Base-by-base conservation (phyloP, 306 rosid genomes). In the Herpetospermum pedunculosum region DNA sequence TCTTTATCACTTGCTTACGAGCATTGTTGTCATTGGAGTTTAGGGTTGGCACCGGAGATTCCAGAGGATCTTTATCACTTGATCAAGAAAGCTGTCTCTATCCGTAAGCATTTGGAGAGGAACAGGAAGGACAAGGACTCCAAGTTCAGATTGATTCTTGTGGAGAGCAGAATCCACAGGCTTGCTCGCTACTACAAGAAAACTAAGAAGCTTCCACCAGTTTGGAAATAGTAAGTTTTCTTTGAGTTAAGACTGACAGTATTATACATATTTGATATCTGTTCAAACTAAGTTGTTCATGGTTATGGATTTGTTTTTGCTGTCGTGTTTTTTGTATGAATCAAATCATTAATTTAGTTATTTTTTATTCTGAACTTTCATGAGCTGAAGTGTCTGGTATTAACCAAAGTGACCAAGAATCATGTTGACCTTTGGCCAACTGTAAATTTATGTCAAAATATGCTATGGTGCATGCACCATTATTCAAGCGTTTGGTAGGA, bases 91-190 rank as follows among this genome's bases (percentile, higher is more conserved):
- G 80, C 80, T 8, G 80, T 77, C 6, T 77, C 80, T 4, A 77
- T 68, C 35, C 57, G 80, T 32, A 75, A 75, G 72, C 78, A 75
- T 75, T 60, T 75, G 72, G 78, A 75, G 40, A 75, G 78, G 78
- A 77, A 77, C 69, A 77, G 80, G 69, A 77, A 77, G 75, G 80
- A 77, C 26, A 77, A 77, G 72, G 78, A 75, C 34, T 75, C 78
- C 9, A 75, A 75, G 58, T 75, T 75, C 46, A 43, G 78, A 18
- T 75, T 75, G 78, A 75, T 75, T 75, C 58, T 75, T 10, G 78
- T 75, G 13, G 78, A 75, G 60, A 75, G 78, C 58, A 60, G 78
- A 46, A 75, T 75, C 19, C 78, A 75, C 72, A 43, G 78, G 35
- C 78, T 75, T 60, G 72, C 78, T 19, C 78, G 78, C 32, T 75